Conservation (phyloP, 2,329 filamentous ascomycete genomes). For the Ceratocystis papillata region DNA sequence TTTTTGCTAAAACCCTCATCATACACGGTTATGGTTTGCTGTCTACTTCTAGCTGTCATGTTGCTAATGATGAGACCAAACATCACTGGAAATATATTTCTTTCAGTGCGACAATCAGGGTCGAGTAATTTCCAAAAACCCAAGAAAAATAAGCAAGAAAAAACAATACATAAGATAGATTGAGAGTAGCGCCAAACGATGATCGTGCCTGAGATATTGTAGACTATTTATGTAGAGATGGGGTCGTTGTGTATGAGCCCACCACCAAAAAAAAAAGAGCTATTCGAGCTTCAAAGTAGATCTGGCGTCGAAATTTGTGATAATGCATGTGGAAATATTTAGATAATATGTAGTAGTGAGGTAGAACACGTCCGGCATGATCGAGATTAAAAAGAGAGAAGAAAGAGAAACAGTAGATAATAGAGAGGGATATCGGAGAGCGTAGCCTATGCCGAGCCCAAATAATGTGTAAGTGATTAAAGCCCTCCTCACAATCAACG, state of each 20-base stretch:
- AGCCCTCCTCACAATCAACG: constrained; percentile 20
- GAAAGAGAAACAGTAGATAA: constrained; percentile 12
- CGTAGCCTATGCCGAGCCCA: constrained; percentile 20
- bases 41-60: neutral
- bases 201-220: neutral
- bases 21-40: neutral
- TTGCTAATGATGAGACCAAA: neutral
- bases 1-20: no score
- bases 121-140: neutral
- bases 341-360: constrained; percentile 6
- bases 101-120: neutral
- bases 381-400: constrained; percentile 15
- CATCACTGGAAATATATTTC: neutral
- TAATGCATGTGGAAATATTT: constrained; percentile 3
- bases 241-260: neutral
- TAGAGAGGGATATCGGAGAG: constrained; percentile 18
- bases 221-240: neutral
- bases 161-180: neutral
- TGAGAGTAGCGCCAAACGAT: neutral
- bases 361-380: constrained; percentile 8
- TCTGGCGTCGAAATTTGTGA: constrained; percentile 3
- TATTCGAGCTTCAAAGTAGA: neutral
- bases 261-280: neutral
- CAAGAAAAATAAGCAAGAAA: neutral
- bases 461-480: constrained; percentile 21